Conservation (phyloP, 768 basidiomycete genomes). For the Suillus ampliporus region DNA sequence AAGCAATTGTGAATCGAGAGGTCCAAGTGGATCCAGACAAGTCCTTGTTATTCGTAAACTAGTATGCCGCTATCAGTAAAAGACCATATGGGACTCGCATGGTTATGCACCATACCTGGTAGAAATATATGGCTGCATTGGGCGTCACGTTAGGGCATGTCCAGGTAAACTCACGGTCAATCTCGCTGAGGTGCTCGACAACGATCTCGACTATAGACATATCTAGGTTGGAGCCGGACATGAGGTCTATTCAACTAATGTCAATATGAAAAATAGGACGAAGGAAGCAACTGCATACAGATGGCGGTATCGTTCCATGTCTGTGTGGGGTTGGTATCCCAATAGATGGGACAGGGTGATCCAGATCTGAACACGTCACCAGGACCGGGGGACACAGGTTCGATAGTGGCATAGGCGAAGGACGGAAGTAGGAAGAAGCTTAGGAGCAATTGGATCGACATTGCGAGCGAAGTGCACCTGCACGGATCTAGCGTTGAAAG, state of each 20-base stretch:
- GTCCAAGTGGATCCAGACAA: constrained; percentile 38
- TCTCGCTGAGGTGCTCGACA: constrained; percentile 37
- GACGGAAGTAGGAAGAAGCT: constrained; percentile 14
- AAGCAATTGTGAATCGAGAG: constrained; percentile 46
- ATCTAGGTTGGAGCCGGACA: constrained; percentile 45
- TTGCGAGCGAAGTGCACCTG: constrained; percentile 4
- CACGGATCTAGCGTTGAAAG: not conserved
- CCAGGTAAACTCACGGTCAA: constrained; percentile 40
- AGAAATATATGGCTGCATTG: constrained; percentile 46
- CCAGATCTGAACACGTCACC: constrained; percentile 41
- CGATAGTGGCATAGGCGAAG: constrained; percentile 26
- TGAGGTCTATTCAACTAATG: constrained; percentile 33
- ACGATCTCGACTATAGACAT: constrained; percentile 41
- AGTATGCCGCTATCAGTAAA: not conserved
- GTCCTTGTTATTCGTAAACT: constrained; percentile 39
- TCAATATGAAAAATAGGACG: not conserved
- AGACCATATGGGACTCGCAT: not conserved
- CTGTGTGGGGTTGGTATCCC: constrained; percentile 36
- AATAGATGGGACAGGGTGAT: constrained; percentile 40
- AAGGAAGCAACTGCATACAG: constrained; percentile 26
- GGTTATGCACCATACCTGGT: constrained; percentile 34
- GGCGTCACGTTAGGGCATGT: constrained; percentile 44
- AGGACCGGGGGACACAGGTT: constrained; percentile 46
- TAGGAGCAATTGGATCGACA: constrained; percentile 12
- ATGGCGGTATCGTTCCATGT: constrained; percentile 45